These are phyloP conservation scores for Clathrospora elynae DNA, from an alignment of 2,329 filamentous ascomycete genomes.

Conservation along the genomic window DNA sequence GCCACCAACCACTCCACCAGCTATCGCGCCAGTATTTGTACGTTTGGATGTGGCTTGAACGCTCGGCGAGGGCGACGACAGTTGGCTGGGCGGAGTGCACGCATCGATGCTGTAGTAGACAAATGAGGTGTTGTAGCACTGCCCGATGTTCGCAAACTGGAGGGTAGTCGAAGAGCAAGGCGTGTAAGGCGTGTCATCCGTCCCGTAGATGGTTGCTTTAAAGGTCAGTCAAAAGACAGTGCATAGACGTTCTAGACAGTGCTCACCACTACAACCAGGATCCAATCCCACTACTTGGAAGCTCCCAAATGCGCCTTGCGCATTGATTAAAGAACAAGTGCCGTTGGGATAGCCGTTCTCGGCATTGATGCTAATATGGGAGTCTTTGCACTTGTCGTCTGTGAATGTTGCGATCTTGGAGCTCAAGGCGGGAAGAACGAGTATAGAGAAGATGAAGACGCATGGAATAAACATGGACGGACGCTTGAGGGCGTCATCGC, in stretches of 20 bases:
- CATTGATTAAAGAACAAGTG: not conserved
- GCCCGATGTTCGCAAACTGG: conserved; percentile 3
- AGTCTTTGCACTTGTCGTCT: conserved; percentile 2
- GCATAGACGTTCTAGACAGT: not conserved
- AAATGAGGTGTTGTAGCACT: conserved; percentile 9
- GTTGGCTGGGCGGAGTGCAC: conserved; percentile 3
- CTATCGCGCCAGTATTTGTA: conserved; percentile 6
- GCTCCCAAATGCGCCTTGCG: conserved; percentile 3
- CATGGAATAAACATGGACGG: not conserved
- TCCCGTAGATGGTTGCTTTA: conserved; percentile 3
- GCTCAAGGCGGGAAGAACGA: not conserved
- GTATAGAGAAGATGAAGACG: not conserved
- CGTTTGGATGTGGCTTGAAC: not conserved
- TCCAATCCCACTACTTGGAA: conserved; percentile 8
- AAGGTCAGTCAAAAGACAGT: not conserved
- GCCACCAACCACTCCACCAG: conserved; percentile 5
- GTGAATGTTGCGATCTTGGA: conserved; percentile 7
- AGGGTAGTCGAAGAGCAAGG: conserved; percentile 7
- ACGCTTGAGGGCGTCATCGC: not conserved
- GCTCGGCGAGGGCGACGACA: not conserved
- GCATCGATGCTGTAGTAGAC: conserved; percentile 10
- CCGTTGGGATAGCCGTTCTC: conserved; percentile 9
- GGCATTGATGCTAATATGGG: conserved; percentile 4
- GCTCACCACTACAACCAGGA: conserved; percentile 8
- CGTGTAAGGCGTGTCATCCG: conserved; percentile 1